Base-by-base conservation (phyloP, 2,329 filamentous ascomycete species). In the Pseudocercospora macadamiae region DNA sequence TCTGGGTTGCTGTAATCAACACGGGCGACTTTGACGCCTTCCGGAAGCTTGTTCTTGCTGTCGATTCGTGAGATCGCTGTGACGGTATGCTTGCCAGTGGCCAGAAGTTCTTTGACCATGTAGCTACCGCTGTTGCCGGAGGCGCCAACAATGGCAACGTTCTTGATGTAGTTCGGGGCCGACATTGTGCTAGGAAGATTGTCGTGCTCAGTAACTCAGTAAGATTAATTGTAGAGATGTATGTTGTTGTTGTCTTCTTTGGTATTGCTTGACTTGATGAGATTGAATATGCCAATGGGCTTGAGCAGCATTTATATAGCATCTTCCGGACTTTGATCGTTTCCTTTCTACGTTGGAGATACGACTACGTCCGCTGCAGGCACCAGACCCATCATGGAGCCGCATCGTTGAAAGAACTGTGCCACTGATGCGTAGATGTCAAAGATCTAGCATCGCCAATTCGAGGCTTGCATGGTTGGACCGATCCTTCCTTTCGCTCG, bases 61-160 rank as follows among this genome's bases (percentile, higher is more conserved):
- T 75, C 77, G 1, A 62, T 53, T 44, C 82, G 80, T 1, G 78
- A 79, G 37, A 85, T 70, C 59, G 80, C 80, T 1, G 81, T 84
- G 59, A 85, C 70, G 12, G 65, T 77, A 67, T 82, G 79, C 45
- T 77, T 77, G 54, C 79, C 79, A 23, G 73, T 75, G 34, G 73
- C 71, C 44, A 80, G 65, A 3, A 83, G 71, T n/a, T 73, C 73
- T 3, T 71, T 62, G 37, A 73, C 64, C 54, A 78, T 75, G 44
- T 69, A 62, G 2, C 66, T 66, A n/a, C 78, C 79, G 36, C 76
- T 61, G 30, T 70, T 70, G 56, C 79, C 78, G 62, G 73, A 70
- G 54, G 73, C 73, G 57, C 76, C 76, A 23, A 78, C 72, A 47
- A 78, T 71, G 18, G 76, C 77, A 26, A 79, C 66, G 12, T 73